Evolutionary conservation across 176 grass and related monocot genomes (phyloP).

Genomic region (Carex parvula): DNA sequence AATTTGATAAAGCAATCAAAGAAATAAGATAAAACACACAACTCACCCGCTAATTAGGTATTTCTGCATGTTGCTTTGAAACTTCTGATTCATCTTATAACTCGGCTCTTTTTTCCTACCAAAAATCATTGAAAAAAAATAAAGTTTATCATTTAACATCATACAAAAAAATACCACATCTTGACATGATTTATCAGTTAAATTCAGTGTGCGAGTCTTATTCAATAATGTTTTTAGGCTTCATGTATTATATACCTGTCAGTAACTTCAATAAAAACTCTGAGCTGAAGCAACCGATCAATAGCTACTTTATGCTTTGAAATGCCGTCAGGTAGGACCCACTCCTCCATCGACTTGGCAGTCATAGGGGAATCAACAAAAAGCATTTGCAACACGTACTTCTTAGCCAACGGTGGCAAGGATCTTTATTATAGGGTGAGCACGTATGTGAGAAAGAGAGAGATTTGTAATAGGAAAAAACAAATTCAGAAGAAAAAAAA

Average conservation of each 20-base stretch:
- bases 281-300: constrained; percentile 80
- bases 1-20: background rate
- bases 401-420: constrained; percentile 78
- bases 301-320: constrained; percentile 78
- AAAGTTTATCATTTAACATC: background rate
- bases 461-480: background rate
- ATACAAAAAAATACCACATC: background rate
- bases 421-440: constrained; percentile 35
- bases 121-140: background rate
- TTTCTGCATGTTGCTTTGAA: constrained; percentile 84
- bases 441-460: too few relatives aligned
- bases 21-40: background rate
- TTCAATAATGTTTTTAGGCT: background rate
- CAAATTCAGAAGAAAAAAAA: background rate
- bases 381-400: constrained; percentile 78
- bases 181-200: background rate
- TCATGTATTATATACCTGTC: constrained; percentile 44
- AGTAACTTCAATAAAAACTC: constrained; percentile 66
- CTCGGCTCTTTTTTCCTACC: constrained; percentile 66
- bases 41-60: constrained; percentile 73
- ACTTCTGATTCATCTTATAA: constrained; percentile 85
- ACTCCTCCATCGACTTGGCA: constrained; percentile 67
- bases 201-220: background rate
- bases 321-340: constrained; percentile 64
- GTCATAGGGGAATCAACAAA: constrained; percentile 45